Evolutionary conservation across 805 yeast genomes (phyloP).

Genomic region (Candida ficus): DNA sequence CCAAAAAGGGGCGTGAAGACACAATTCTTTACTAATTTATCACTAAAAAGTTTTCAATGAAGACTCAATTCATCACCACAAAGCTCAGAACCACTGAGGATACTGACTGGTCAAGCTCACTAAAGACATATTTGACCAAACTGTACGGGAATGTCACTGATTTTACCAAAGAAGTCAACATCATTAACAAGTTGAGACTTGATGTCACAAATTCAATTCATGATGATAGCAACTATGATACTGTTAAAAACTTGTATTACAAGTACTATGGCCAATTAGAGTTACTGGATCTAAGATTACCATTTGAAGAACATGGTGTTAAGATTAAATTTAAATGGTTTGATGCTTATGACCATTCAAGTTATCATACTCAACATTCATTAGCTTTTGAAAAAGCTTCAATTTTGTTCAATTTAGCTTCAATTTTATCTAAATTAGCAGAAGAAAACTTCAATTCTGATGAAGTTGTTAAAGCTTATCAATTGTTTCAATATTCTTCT

Average conservation of each 20-base stretch:
- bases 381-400: slow-evolving; percentile 88
- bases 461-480: slow-evolving; percentile 52
- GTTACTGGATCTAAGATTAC: slow-evolving; percentile 69
- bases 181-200: slow-evolving; percentile 54
- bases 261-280: slow-evolving; percentile 80
- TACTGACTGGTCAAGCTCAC: slow-evolving; percentile 61
- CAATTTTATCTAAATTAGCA: slow-evolving; percentile 51
- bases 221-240: slow-evolving; percentile 33
- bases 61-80: slow-evolving; percentile 18
- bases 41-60: background rate
- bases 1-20: too few species aligned
- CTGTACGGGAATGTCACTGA: slow-evolving; percentile 60
- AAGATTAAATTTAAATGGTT: slow-evolving; percentile 69
- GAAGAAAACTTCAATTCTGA: slow-evolving; percentile 27
- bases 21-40: too few species aligned
- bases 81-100: slow-evolving; percentile 42
- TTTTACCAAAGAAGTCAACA: slow-evolving; percentile 48
- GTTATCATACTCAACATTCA: slow-evolving; percentile 63
- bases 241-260: slow-evolving; percentile 51
- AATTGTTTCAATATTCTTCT: slow-evolving; percentile 65
- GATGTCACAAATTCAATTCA: slow-evolving; percentile 47
- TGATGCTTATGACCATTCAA: slow-evolving; percentile 56
- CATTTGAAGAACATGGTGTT: slow-evolving; percentile 52
- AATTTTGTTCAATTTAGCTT: slow-evolving; percentile 71
- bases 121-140: slow-evolving; percentile 50